Evolutionary conservation across 805 yeast species (phyloP), one percentile per base, ranked within the genome.

Genomic region (Zygotorulaspora danielsina): DNA sequence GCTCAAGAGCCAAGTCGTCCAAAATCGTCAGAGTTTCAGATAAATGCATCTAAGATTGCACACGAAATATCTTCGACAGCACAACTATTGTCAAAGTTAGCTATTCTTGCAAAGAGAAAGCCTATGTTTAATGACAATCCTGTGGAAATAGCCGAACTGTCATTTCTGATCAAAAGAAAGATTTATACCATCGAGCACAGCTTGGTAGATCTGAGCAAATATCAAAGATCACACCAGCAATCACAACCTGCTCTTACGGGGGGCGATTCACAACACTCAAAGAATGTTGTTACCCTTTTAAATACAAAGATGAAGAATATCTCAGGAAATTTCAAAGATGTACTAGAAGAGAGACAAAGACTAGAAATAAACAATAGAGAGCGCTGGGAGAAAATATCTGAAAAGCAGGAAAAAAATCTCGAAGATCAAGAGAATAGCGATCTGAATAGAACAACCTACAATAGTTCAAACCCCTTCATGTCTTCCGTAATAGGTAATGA

Each of bases 51-150:
- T 19, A 64, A 69, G 5, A 84, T 93, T 19, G 97, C 97, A 34
- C 81, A 79, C 56, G 97, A 93, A 54, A 86, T 93, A 37, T 82
- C 89, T 8, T 81, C 79, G 39, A 86, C 90, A 9, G 89, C 96
- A 5, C 86, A 78, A 38, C 70, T 88, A 51, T 69, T 93, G 40
- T 78, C 83, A 26, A 81, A 87, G 53, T 70, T 93, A 38, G 96
- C 97, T 2, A 69, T 63, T 25, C 56, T 93, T 48, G 97, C 98
- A 3, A 87, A 84, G 61, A 72, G 88, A 51, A 89, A 88, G 59
- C 95, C 96, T 13, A 65, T 90, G 57, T 86, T 93, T 50, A 96
- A 89, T 56, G 98, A 93, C 63, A 81, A 84, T 50, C 97, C 97
- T 1, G 81, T 86, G 11, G 97, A 93, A 57, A 86, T 93, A 47